A percentile compares a stretch with the other conserved stretches of the same genome.
These are phyloP conservation scores for Cajanus cajan DNA, from an alignment of 306 rosid species.

Conservation along the genomic window DNA sequence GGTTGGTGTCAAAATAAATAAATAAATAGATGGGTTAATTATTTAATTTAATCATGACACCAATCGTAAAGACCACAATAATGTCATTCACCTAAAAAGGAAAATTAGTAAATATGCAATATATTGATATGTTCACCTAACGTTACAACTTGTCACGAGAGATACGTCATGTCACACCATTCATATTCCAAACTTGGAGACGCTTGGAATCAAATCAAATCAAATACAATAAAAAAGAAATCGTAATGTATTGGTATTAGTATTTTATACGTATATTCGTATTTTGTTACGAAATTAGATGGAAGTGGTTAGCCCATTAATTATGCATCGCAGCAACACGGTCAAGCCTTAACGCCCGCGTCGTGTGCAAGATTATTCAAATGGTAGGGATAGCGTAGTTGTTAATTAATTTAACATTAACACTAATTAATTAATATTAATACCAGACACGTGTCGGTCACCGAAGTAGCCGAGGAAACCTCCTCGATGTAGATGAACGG, in stretches of 20 bases:
- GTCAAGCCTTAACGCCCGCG: slow-evolving; percentile 16
- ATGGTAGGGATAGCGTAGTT: background rate
- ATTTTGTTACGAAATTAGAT: background rate
- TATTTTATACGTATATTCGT: background rate
- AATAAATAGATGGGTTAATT: background rate
- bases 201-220: background rate
- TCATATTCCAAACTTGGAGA: background rate
- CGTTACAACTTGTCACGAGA: background rate
- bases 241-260: too few species aligned
- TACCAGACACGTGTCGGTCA: background rate
- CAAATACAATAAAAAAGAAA: background rate
- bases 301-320: background rate
- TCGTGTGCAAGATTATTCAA: background rate
- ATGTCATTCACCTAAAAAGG: background rate
- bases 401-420: background rate
- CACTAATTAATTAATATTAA: background rate
- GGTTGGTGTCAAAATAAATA: background rate
- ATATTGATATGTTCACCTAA: background rate
- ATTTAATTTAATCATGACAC: background rate
- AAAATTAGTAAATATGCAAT: background rate
- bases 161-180: background rate
- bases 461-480: background rate
- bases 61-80: background rate
- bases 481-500: background rate
- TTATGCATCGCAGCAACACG: background rate